Evolutionary conservation across 1,284 basidiomycete genomes (phyloP).

Genomic region (Cutaneotrichosporon curvatum): DNA sequence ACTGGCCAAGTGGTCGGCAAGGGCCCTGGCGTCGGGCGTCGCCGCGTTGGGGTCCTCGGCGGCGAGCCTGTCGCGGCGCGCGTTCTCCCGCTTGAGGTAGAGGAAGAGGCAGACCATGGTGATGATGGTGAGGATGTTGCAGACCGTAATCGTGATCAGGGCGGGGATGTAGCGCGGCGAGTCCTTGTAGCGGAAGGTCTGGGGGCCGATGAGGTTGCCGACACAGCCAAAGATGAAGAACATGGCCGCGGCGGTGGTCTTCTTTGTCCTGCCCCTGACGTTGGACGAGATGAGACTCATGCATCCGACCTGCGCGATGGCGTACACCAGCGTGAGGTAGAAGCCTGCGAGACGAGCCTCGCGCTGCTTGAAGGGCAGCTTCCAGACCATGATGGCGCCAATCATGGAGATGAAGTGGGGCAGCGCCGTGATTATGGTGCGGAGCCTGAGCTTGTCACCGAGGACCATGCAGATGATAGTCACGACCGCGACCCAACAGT

Average conservation of each 20-base stretch:
- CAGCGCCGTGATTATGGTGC: conserved; percentile 8
- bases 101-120: background rate
- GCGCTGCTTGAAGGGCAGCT: background rate
- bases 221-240: conserved; percentile 28
- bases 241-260: conserved; percentile 14
- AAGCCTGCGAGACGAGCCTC: conserved; percentile 5
- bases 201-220: conserved; percentile 32
- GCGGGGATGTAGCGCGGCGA: conserved; percentile 28
- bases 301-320: conserved; percentile 12
- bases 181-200: conserved; percentile 30
- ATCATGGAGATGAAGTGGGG: conserved; percentile 10
- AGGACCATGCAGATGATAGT: conserved; percentile 17
- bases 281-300: conserved; percentile 18
- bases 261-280: conserved; percentile 20
- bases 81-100: background rate
- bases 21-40: background rate
- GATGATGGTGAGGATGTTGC: background rate
- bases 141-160: conserved; percentile 12
- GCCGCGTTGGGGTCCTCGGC: background rate
- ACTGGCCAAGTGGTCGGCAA: background rate
- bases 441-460: conserved; percentile 1
- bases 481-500: conserved; percentile 15
- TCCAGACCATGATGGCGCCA: conserved; percentile 19
- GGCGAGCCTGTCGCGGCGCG: background rate
- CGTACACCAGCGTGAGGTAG: conserved; percentile 18